Conservation (phyloP, 1,139 yeast genomes). For the Kurtzmaniella quercitrusa region DNA sequence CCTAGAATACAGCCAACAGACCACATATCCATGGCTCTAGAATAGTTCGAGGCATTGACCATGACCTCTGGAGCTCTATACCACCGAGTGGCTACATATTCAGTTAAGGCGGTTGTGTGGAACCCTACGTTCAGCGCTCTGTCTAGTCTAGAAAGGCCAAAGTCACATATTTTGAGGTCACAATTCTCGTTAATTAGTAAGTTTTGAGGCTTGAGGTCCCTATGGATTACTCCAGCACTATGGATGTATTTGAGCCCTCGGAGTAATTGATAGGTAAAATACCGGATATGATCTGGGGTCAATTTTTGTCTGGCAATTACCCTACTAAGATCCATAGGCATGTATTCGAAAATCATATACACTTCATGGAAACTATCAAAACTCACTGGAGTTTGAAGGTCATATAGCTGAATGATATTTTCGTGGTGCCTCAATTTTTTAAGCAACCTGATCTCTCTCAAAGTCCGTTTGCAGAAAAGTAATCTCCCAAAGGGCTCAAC, state of each 20-base stretch:
- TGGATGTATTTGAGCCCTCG: conserved; percentile 63
- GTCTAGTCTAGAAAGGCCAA: conserved; percentile 50
- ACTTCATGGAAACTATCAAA: conserved; percentile 54
- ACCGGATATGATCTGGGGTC: conserved; percentile 64
- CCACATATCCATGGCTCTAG: conserved; percentile 75
- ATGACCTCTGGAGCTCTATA: conserved; percentile 77
- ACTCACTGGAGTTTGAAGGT: conserved; percentile 33
- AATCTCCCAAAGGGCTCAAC: conserved; percentile 37
- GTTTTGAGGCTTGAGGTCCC: conserved; percentile 39
- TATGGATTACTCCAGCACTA: conserved; percentile 46
- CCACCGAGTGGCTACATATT: conserved; percentile 79
- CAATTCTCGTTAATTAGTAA: conserved; percentile 31
- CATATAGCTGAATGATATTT: conserved; percentile 35
- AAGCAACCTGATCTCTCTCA: conserved; percentile 38
- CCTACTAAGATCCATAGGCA: conserved; percentile 65
- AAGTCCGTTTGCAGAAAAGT: conserved; percentile 34
- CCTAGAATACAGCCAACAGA: conserved; percentile 76
- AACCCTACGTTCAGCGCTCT: conserved; percentile 17
- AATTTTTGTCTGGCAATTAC: conserved; percentile 51
- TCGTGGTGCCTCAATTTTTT: conserved; percentile 35
- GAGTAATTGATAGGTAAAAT: conserved; percentile 60
- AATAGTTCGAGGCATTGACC: conserved; percentile 64
- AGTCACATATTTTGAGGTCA: conserved; percentile 48
- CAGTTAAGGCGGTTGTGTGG: conserved; percentile 49
- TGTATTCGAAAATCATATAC: conserved; percentile 64